Base-by-base conservation (phyloP, 257 asterid genomes). In the Jasminum sambac region DNA sequence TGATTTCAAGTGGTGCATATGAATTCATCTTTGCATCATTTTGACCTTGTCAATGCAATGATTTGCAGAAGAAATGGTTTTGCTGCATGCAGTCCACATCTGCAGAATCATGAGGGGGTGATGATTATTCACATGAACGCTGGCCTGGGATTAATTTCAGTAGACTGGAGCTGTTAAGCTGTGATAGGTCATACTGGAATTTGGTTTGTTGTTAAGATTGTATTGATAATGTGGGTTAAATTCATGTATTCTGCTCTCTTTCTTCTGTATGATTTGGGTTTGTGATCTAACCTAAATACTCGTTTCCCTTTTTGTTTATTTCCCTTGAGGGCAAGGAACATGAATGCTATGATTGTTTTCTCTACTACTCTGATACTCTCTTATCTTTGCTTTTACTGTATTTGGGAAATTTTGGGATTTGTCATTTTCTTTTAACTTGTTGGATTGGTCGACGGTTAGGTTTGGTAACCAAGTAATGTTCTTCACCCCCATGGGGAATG, bases 21-120 rank as follows among this genome's bases (percentile, higher is more conserved):
- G 34, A 55, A 55, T 55, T 55, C 25, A 17, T 8, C 16, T 46
- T 19, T 48, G 21, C 42, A 38, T 67, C 50, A 50, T 63, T 61
- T 36, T 73, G 66, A 73, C 55, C 36, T 23, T 55, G 4, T n/a
- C 37, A 24, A 7, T 60, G 43, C n/a, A 24, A 63, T 41, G 26
- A 46, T 67, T 76, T 77, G 82, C 85, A 83, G 88, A 86, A 86
- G 79, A 86, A 86, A 73, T 86, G 90, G 90, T 83, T 86, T 62
- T 86, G 90, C 86, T 86, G 88, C 82, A 78, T 86, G 84, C 76
- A 67, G 13, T 79, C 86, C 61, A 80, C 84, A 57, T 58, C 80
- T 19, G 82, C 84, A 0, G 88, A 83, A 60, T 79, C 73, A 24
- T 43, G 44, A 78, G 62, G 63, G 41, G 67, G 19, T 46, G 36